Evolutionary conservation across 257 asterid species (phyloP).

Genomic region (Linaria vulgaris): DNA sequence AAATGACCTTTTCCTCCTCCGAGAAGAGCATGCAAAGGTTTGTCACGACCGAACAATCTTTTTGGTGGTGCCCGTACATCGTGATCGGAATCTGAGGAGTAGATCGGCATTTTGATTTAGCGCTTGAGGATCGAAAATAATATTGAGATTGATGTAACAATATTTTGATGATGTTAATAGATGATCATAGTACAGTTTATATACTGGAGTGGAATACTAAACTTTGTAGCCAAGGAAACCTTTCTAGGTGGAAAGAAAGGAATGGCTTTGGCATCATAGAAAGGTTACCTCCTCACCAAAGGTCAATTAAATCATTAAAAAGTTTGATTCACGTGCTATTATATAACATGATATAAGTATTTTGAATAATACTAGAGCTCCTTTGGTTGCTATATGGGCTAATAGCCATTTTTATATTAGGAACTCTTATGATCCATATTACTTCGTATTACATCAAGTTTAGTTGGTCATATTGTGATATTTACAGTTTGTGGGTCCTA

Average conservation of each 20-base stretch:
- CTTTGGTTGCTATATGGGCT: no score
- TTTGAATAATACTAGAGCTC: no score
- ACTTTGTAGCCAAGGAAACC: constrained; percentile 38
- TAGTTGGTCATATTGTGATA: no score
- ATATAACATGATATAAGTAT: no score
- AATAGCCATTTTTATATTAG: no score
- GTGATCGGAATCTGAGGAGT: constrained; percentile 61
- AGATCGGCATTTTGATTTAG: constrained; percentile 42
- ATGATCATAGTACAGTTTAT: constrained; percentile 20
- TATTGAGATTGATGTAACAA: neutral
- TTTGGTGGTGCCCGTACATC: constrained; percentile 33
- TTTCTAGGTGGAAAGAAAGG: constrained; percentile 39
- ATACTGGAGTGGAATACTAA: constrained; percentile 33
- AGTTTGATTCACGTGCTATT: no score
- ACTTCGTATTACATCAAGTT: no score
- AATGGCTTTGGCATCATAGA: constrained; percentile 33
- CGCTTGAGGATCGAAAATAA: neutral
- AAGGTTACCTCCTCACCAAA: constrained; percentile 2
- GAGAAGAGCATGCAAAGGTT: constrained; percentile 50
- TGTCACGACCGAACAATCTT: constrained; percentile 54
- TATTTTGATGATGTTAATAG: neutral
- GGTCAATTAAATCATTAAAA: no score
- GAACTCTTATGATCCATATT: no score
- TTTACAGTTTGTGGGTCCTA: no score
- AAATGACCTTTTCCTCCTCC: constrained; percentile 76